A percentile compares a stretch with the other conserved stretches of the same genome.
Evolutionary conservation across 768 basidiomycete species (phyloP).

Genomic region (Serendipita sp.): DNA sequence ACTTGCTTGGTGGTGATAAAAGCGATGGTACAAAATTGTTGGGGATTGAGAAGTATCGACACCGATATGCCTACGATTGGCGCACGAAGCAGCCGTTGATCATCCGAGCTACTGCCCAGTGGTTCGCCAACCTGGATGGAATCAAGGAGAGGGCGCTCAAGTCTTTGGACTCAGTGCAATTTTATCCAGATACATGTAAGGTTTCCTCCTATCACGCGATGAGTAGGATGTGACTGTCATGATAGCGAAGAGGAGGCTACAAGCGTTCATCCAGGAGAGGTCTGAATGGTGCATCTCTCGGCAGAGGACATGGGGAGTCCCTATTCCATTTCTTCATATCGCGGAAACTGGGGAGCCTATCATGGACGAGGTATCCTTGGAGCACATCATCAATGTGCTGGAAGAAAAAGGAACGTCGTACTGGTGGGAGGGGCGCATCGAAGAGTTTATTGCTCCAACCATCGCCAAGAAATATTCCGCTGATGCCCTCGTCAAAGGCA

Average conservation of each 20-base stretch:
- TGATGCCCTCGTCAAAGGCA: conserved; percentile 53
- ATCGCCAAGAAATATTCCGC: conserved; percentile 26
- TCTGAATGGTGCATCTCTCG: conserved; percentile 99
- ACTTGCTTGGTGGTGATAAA: conserved; percentile 36
- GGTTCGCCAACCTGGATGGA: conserved; percentile 84
- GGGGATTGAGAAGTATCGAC: conserved; percentile 55
- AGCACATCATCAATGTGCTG: conserved; percentile 64
- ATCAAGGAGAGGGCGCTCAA: conserved; percentile 65
- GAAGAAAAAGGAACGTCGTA: conserved; percentile 56
- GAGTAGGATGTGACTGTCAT: not conserved
- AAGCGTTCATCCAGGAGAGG: conserved; percentile 69
- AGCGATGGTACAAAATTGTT: conserved; percentile 31
- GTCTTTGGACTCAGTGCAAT: conserved; percentile 53
- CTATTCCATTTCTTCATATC: conserved; percentile 78
- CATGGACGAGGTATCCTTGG: conserved; percentile 46
- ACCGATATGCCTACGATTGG: conserved; percentile 96
- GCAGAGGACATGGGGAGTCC: conserved; percentile 94
- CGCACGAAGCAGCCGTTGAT: conserved; percentile 87
- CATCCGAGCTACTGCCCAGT: conserved; percentile 78
- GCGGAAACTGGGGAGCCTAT: conserved; percentile 43
- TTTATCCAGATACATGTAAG: conserved; percentile 64
- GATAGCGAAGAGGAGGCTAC: conserved; percentile 73
- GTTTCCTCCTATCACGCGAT: conserved; percentile 11
- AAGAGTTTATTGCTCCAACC: conserved; percentile 60
- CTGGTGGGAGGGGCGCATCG: conserved; percentile 84